A percentile compares a stretch with the other conserved stretches of the same genome.
Evolutionary conservation across 129 eudicot species (phyloP).

Genomic region (Sambucus nigra): DNA sequence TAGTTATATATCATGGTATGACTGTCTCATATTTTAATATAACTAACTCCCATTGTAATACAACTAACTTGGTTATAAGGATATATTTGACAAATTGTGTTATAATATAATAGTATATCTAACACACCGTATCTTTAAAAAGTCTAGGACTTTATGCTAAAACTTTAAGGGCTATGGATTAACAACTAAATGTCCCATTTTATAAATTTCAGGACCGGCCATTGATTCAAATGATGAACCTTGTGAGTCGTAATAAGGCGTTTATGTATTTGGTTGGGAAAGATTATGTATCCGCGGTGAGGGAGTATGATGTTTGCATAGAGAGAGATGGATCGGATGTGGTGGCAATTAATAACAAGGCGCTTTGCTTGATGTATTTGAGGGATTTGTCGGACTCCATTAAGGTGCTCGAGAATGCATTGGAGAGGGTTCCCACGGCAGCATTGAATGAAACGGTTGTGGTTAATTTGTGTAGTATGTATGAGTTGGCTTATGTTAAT

Average conservation of each 20-base stretch:
- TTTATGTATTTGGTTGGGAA: conserved; percentile 75
- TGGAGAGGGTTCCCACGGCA: conserved; percentile 80
- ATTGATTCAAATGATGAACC: conserved; percentile 46
- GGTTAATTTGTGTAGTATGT: conserved; percentile 96
- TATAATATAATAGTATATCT: too few species aligned
- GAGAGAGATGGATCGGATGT: conserved; percentile 81
- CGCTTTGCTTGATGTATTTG: conserved; percentile 92
- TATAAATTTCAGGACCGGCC: too few species aligned
- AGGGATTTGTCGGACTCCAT: conserved; percentile 90
- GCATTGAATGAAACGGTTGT: conserved; percentile 80
- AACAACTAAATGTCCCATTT: too few species aligned
- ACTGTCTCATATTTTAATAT: too few species aligned
- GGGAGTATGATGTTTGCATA: conserved; percentile 90
- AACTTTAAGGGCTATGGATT: too few species aligned
- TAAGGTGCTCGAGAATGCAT: conserved; percentile 84
- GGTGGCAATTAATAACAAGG: conserved; percentile 84
- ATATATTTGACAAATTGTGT: too few species aligned
- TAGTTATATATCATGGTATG: too few species aligned
- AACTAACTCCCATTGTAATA: too few species aligned
- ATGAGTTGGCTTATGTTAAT: conserved; percentile 93
- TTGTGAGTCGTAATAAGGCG: conserved; percentile 79
- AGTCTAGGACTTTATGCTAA: too few species aligned
- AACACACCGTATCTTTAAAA: too few species aligned
- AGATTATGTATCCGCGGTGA: conserved; percentile 85
- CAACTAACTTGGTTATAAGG: too few species aligned